Conservation (phyloP, 768 basidiomycete species). For the Termitomyces sp. region DNA sequence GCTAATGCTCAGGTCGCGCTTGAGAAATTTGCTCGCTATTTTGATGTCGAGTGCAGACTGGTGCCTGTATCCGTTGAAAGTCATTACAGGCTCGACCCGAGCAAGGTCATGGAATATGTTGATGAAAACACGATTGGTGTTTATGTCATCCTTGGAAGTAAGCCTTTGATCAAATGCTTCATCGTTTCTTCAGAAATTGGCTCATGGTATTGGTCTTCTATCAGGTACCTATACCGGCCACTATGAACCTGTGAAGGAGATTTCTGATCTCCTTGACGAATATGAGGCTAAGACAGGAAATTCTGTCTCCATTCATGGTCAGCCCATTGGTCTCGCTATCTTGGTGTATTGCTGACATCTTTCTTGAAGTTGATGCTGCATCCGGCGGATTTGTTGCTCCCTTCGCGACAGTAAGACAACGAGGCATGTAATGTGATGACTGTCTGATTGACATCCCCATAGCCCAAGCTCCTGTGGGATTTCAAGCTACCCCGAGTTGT, state of each 20-base stretch:
- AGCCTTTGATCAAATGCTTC: conserved; percentile 18
- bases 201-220: not conserved
- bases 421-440: conserved; percentile 24
- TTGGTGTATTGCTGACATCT: conserved; percentile 39
- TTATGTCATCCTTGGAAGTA: conserved; percentile 49
- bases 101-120: conserved; percentile 60
- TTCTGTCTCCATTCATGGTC: conserved; percentile 68
- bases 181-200: conserved; percentile 38
- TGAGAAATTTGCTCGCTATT: conserved; percentile 71
- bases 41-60: conserved; percentile 62
- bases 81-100: conserved; percentile 54
- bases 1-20: conserved; percentile 76
- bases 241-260: conserved; percentile 81
- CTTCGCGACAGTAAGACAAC: conserved; percentile 39
- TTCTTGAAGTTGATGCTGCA: conserved; percentile 53
- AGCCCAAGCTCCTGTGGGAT: conserved; percentile 61
- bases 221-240: conserved; percentile 61
- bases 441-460: not conserved
- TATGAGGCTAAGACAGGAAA: conserved; percentile 59
- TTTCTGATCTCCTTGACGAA: conserved; percentile 70
- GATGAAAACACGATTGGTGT: conserved; percentile 78
- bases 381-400: conserved; percentile 69
- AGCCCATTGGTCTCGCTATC: conserved; percentile 33
- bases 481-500: conserved; percentile 63
- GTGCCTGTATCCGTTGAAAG: conserved; percentile 50